Evolutionary conservation across 106 monocot species (phyloP).

Genomic region (Narthecium ossifragum): DNA sequence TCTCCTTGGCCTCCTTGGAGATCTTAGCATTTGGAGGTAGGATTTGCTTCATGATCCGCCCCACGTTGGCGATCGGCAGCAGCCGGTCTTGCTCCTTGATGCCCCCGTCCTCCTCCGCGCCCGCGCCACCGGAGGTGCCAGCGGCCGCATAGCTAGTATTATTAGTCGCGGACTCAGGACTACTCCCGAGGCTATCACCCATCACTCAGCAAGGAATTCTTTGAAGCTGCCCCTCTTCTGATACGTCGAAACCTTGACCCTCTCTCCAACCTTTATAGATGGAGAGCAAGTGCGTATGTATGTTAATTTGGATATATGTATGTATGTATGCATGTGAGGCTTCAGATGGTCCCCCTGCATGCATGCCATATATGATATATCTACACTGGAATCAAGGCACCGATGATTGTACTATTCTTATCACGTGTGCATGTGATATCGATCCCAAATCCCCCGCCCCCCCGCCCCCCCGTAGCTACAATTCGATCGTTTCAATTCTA

Average conservation of each 20-base stretch:
- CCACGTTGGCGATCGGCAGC: conserved; percentile 79
- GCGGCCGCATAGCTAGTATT: not conserved
- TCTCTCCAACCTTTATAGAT: not conserved
- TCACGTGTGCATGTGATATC: conserved; percentile 16
- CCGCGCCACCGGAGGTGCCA: not conserved
- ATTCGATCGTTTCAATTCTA: too few species aligned
- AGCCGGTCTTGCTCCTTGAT: conserved; percentile 70
- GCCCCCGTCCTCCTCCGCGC: not conserved
- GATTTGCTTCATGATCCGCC: conserved; percentile 81
- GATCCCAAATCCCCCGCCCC: too few species aligned
- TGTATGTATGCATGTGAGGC: not conserved
- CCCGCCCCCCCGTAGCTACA: too few species aligned
- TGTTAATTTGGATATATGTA: not conserved
- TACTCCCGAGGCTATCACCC: not conserved
- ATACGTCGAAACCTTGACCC: conserved; percentile 4
- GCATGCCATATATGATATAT: not conserved
- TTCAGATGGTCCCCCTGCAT: too few species aligned
- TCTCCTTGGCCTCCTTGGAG: conserved; percentile 75
- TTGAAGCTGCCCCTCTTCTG: not conserved
- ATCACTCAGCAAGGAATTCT: not conserved
- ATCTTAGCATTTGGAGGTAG: conserved; percentile 75
- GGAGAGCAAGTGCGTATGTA: not conserved
- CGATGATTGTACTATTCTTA: conserved; percentile 11
- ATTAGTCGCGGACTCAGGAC: not conserved
- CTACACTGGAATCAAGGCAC: not conserved